Base-by-base conservation (phyloP, 306 rosid species). In the Malus fusca region DNA sequence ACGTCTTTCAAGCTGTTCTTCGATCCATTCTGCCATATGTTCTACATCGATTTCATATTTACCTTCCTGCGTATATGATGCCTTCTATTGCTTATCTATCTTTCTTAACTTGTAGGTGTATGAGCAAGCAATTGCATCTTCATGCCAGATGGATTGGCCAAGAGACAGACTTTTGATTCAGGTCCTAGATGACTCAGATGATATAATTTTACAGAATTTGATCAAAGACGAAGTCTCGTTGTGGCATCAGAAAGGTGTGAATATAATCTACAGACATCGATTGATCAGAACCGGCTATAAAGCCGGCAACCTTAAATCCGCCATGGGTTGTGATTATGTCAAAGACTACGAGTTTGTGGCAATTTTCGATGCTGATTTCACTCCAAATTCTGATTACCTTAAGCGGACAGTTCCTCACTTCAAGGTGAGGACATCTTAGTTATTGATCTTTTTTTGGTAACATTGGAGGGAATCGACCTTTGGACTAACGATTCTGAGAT, bases 241-340 rank as follows among this genome's bases (percentile, higher is more conserved):
- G 9, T 92, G 99, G 99, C 83, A 72, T 66, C 90, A 89, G 78
- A 96, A 90, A 80, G 99, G 98, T 23, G 79, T 87, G 73, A 92
- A 96, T 78, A 90, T 96, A 78, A 71, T 96, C 61, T 92, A 96
- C 80, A 79, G 98, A 63, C 99, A 96, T 62, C 85, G 99, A 78
- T 79, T 96, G 87, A 88, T 96, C 74, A 87, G 99, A 87, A 90
- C 96, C 40, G 99, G 99, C 19, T 96, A 96, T 43, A 96, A 96
- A 88, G 98, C 99, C 30, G 99, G 99, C 30, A 96, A 96, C 85
- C 99, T 96, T 5, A 92, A 88, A 44, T 96, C 99, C 43, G 99
- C 99, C 5, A 96, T 96, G 99, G 80, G 87, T 44, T 92, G 98
- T 81, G 98, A 96, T 64, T 90, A 92, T 77, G 91, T 96, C 84